Conservation (phyloP, 495 filamentous ascomycete genomes). For the Amniculicola lignicola region DNA sequence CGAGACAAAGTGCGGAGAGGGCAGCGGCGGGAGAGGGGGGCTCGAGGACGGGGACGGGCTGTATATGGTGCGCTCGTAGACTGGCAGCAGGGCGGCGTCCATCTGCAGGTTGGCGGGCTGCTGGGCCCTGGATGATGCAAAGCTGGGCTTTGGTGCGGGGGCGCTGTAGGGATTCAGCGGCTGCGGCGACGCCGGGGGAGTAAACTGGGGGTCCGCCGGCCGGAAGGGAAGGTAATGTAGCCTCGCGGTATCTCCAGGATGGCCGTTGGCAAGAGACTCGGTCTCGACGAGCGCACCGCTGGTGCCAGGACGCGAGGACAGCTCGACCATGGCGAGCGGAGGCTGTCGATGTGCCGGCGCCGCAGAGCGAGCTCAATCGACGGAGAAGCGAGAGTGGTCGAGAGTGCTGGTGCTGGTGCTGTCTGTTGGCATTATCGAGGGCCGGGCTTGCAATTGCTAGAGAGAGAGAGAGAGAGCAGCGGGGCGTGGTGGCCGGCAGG, state of each 20-base stretch:
- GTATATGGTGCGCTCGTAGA: constrained; percentile 13
- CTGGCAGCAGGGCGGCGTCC: neutral
- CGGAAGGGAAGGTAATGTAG: constrained; percentile 14
- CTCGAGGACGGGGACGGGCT: constrained; percentile 26
- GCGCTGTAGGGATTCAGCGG: constrained; percentile 4
- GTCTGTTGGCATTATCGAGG: neutral
- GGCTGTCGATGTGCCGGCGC: neutral
- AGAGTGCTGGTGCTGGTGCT: neutral
- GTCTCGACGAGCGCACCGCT: neutral
- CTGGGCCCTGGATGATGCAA: constrained; percentile 4
- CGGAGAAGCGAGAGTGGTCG: constrained; percentile 1
- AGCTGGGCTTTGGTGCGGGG: neutral
- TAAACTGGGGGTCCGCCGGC: constrained; percentile 9
- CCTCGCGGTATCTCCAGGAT: neutral
- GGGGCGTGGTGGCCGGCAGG: too few species aligned
- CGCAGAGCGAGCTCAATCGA: constrained; percentile 2
- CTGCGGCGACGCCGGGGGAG: constrained; percentile 25
- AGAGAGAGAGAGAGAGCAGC: neutral
- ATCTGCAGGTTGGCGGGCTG: constrained; percentile 12
- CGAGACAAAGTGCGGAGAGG: constrained; percentile 10
- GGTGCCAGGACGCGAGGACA: neutral
- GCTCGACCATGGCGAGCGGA: neutral
- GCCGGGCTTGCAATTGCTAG: neutral
- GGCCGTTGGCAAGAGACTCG: neutral
- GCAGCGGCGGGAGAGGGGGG: constrained; percentile 14